These are phyloP conservation scores for Xerocomellus chrysenteron DNA, from an alignment of 768 basidiomycete genomes.

Conservation along the genomic window DNA sequence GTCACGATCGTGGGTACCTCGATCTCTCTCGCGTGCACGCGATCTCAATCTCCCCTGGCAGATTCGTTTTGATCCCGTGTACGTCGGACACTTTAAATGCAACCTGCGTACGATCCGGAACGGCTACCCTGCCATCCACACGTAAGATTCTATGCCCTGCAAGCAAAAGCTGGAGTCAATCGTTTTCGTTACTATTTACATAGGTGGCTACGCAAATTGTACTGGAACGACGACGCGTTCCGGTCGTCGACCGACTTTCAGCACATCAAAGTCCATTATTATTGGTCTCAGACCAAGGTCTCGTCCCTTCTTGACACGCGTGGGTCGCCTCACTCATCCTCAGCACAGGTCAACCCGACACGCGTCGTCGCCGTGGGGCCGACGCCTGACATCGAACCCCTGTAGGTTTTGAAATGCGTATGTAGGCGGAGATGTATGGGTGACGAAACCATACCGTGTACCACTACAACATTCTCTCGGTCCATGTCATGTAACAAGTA, in stretches of 20 bases:
- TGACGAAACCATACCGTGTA: not conserved
- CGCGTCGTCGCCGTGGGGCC: slow-evolving; percentile 79
- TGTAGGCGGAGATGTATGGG: not conserved
- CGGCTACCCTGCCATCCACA: slow-evolving; percentile 83
- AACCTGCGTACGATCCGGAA: slow-evolving; percentile 82
- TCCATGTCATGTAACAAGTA: not conserved
- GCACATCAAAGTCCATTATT: slow-evolving; percentile 56
- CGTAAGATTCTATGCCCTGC: slow-evolving; percentile 23
- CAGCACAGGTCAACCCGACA: slow-evolving; percentile 70
- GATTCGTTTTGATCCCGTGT: slow-evolving; percentile 90
- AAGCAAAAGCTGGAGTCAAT: not conserved
- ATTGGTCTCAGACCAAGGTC: slow-evolving; percentile 35
- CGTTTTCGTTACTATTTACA: not conserved
- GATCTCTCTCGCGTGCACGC: not conserved
- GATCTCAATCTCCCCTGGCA: slow-evolving; percentile 23
- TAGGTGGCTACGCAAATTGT: slow-evolving; percentile 83
- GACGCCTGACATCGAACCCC: slow-evolving; percentile 60
- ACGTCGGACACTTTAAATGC: slow-evolving; percentile 93
- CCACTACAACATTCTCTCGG: slow-evolving; percentile 4
- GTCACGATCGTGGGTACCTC: slow-evolving; percentile 75
- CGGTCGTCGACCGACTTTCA: slow-evolving; percentile 84
- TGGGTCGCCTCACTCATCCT: not conserved
- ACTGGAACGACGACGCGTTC: slow-evolving; percentile 91
- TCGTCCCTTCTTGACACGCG: not conserved
- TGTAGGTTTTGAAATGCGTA: slow-evolving; percentile 32